phyloP scores from a whole-genome alignment of 345 rosid genomes.

The Toxicodendron radicans region DNA sequence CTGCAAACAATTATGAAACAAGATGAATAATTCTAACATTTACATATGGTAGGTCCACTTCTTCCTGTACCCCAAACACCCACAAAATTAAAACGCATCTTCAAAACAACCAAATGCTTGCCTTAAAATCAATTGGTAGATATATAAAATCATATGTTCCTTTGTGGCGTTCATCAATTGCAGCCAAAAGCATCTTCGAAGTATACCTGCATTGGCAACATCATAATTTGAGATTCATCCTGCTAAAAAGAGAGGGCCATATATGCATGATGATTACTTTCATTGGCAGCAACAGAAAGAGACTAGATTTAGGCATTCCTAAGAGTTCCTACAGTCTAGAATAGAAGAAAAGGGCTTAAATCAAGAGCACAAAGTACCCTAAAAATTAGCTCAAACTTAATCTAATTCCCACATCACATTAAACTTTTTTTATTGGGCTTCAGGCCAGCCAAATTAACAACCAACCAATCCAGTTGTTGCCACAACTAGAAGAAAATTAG shows the following conservation, averaged over 20 bases:
- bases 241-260: not conserved
- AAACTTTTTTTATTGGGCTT: not conserved
- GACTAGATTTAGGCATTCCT: not conserved
- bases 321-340: not conserved
- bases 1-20: constrained; percentile 31
- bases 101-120: constrained; percentile 22
- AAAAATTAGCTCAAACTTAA: not conserved
- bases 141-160: constrained; percentile 72
- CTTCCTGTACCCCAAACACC: not conserved
- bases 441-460: not conserved
- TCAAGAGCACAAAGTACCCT: not conserved
- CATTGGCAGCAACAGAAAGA: not conserved
- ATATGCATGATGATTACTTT: not conserved
- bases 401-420: not conserved
- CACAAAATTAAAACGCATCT: constrained; percentile 6
- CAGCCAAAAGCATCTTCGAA: constrained; percentile 74
- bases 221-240: constrained; percentile 1
- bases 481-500: not conserved
- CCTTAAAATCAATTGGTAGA: constrained; percentile 80
- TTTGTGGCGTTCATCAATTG: constrained; percentile 61
- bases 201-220: constrained; percentile 52
- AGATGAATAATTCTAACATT: constrained; percentile 2
- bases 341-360: not conserved
- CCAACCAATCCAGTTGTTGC: not conserved
- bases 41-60: not conserved